These are phyloP conservation scores for Penicillium turbatum DNA, from an alignment of 495 filamentous ascomycete genomes.

Conservation along the genomic window DNA sequence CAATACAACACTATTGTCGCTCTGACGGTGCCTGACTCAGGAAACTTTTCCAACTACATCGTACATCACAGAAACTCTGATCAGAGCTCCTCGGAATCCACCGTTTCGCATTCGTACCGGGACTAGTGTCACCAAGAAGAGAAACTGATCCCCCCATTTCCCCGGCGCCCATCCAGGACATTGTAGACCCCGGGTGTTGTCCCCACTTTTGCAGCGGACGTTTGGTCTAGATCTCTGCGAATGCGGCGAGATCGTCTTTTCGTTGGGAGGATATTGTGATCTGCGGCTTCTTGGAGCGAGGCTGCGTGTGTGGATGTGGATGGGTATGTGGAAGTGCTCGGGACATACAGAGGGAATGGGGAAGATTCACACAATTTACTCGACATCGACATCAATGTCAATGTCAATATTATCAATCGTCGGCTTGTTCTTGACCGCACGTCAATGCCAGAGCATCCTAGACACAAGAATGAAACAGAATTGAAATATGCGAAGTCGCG, in stretches of 20 bases:
- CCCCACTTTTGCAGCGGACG: not conserved
- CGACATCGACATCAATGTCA: no score
- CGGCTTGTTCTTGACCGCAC: no score
- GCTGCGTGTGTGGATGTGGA: not conserved
- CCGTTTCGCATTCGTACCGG: not conserved
- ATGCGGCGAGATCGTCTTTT: not conserved
- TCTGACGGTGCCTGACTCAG: not conserved
- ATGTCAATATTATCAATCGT: not conserved
- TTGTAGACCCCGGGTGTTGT: not conserved
- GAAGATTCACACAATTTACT: no score
- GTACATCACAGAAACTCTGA: no score
- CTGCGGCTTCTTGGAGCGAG: not conserved
- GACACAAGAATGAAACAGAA: no score
- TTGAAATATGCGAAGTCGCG: not conserved
- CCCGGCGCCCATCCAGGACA: no score
- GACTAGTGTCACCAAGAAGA: not conserved
- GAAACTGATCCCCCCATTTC: not conserved
- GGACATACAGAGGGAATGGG: no score
- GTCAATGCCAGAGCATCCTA: no score
- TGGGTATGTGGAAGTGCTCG: no score
- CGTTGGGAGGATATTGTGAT: not conserved
- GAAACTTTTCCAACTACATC: not conserved
- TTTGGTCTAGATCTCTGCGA: slow-evolving; percentile 3
- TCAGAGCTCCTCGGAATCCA: no score
- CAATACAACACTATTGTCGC: no score